Evolutionary conservation across 176 grass and related monocot species (phyloP).

Genomic region (Themeda triandra): DNA sequence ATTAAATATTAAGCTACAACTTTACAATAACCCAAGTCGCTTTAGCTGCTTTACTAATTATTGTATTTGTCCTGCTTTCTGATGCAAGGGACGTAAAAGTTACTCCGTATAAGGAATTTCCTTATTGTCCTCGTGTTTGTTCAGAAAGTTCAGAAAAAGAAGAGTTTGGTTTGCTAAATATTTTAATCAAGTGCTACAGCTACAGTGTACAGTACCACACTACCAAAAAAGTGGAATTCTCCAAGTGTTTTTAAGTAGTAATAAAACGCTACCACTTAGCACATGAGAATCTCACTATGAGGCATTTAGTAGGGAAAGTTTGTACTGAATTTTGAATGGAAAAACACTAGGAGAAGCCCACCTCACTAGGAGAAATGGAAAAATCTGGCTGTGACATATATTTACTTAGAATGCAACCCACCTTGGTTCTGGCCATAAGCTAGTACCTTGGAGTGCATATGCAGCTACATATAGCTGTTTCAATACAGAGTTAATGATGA

Average conservation of each 20-base stretch:
- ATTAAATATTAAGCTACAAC: not conserved
- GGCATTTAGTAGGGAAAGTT: too few relatives aligned
- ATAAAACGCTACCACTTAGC: too few relatives aligned
- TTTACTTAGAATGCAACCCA: not conserved
- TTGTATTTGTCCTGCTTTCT: not conserved
- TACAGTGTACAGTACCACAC: too few relatives aligned
- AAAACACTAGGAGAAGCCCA: too few relatives aligned
- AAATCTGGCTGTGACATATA: too few relatives aligned
- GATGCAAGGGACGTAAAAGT: not conserved
- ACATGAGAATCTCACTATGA: too few relatives aligned
- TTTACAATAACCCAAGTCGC: not conserved
- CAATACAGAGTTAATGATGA: not conserved
- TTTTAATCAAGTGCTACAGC: not conserved
- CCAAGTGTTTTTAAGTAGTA: too few relatives aligned
- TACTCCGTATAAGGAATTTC: not conserved
- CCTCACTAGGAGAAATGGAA: too few relatives aligned
- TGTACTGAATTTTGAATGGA: too few relatives aligned
- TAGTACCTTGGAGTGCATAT: not conserved
- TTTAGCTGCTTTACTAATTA: not conserved
- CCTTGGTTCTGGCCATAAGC: not conserved
- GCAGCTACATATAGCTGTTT: not conserved
- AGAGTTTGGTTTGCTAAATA: not conserved
- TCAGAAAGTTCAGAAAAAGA: not conserved
- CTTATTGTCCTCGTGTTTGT: not conserved
- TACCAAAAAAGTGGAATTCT: too few relatives aligned